Base-by-base conservation (phyloP, 2,329 filamentous ascomycete species). In the Lasiodiplodia gonubiensis region DNA sequence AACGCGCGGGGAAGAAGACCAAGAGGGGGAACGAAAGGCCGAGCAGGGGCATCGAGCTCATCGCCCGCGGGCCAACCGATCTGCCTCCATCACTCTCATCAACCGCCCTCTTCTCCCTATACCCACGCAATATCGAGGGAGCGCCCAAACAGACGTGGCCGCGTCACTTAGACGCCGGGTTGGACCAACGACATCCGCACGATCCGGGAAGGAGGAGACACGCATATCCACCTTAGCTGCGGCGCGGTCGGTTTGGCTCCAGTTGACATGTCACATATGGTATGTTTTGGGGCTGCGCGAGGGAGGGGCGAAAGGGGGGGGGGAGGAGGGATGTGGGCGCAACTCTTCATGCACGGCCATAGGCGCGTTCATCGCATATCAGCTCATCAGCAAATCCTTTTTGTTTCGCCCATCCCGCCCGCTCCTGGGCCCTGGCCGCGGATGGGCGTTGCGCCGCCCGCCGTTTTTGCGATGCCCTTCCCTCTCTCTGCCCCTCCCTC, bases 271-370 rank as follows among this genome's bases (percentile, higher is more conserved):
- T 60, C 57, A 60, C 57, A 60, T 60, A 23, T 18, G 18, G 23
- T 18, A 14, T 14, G 21, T 14, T 37, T 27, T 21, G 6, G 51
- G 51, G 30, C 27, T 33, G 52, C 16, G 16, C 39, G 16, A 18
- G 39, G 39, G 39, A 18, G 14, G 16, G 39, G 39, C 37, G 14
- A 16, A 16, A 3, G 5, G 12, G 37, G 14, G 14, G 37, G 37
- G 3, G 14, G 2, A 5, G 37, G 14, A 18, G 39, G 39, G 39
- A 18, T 42, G 39, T 18, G 6, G 39, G n/a, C 42, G n/a, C 42
- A 46, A 46, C 18, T 37, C 35, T 55, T 60, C 46, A 60, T 60
- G 57, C 57, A 60, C 57, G 57, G 39, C 57, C 57, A 49, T 11
- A 48, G 12, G 39, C 42, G 42, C 42, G 23, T 48, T 42, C 55